Base-by-base conservation (phyloP, 129 eudicot species). In the Lonicera japonica region DNA sequence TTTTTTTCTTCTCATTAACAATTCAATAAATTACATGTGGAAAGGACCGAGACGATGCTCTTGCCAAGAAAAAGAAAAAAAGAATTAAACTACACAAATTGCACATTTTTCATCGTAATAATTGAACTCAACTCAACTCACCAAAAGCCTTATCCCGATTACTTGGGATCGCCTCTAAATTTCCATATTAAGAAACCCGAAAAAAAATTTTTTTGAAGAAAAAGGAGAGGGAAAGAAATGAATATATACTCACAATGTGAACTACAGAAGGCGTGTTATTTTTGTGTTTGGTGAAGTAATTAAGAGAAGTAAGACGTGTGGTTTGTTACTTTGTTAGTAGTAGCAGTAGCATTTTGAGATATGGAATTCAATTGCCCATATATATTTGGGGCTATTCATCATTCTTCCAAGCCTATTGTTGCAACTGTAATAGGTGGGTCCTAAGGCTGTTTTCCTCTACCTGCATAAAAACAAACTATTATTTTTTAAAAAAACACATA, bases 391-490 rank as follows among this genome's bases (percentile, higher is more conserved):
- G 77, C 24, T 48, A 69, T 54, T 76, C 80, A 54, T 64, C 76
- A 68, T 79, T 75, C 66, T 56, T 76, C 64, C 57, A 59, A 63
- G 64, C 75, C 36, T 29, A 6, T 81, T 77, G 78, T 77, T 75
- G 80, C 72, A 79, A 73, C 76, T 94, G 99, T 68, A 88, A 39
- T 5, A 88, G 74, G 73, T 94, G 78, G 56, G 94, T 80, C 79
- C 95, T 75, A 40, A 94, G 92, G 85, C 96, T 88, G 78, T 72
- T 54, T 73, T 94, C 99, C 69, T 82, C 81, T 48, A 79, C 86
- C 99, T 94, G 86, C 52, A 67, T 23, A 59, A 16, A 71, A 21
- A 48, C 65, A 60, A 58, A 64, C 10, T 0, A 20, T 13, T 60
- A 58, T 20, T 7, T 29, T 29, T 1, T 1, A 29, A 29, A 29